Conservation (phyloP, 257 asterid species). For the Jasminum sambac region DNA sequence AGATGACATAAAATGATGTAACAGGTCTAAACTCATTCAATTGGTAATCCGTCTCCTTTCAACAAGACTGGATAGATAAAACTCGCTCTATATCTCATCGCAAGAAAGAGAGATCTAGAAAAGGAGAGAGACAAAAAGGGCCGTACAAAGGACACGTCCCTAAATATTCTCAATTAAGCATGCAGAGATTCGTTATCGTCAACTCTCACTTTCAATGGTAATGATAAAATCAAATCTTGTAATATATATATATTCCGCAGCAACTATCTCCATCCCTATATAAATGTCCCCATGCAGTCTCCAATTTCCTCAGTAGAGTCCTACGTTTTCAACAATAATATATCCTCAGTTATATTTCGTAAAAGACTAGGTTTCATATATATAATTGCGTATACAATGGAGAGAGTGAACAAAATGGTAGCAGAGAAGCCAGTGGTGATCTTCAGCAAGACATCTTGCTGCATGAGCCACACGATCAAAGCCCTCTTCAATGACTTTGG, state of each 20-base stretch:
- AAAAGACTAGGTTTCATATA: too few relatives aligned
- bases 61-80: too few relatives aligned
- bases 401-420: conserved; percentile 39
- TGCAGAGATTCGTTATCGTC: conserved; percentile 19
- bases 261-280: conserved; percentile 25
- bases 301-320: conserved; percentile 9
- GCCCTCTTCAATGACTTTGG: conserved; percentile 46
- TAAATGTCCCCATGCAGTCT: conserved; percentile 25
- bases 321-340: conserved; percentile 21
- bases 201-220: background rate
- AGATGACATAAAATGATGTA: too few relatives aligned
- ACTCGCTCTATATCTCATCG: too few relatives aligned
- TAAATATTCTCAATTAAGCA: background rate
- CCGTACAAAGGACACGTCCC: background rate
- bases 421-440: conserved; percentile 47
- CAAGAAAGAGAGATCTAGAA: too few relatives aligned
- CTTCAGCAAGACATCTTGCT: conserved; percentile 54
- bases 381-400: conserved; percentile 25
- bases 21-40: too few relatives aligned
- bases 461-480: conserved; percentile 48
- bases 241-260: too few relatives aligned
- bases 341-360: background rate
- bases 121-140: background rate
- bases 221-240: background rate
- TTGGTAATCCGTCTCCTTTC: too few relatives aligned